Conservation (phyloP, 2,329 filamentous ascomycete genomes). For the Hypoxylon rubiginosum region DNA sequence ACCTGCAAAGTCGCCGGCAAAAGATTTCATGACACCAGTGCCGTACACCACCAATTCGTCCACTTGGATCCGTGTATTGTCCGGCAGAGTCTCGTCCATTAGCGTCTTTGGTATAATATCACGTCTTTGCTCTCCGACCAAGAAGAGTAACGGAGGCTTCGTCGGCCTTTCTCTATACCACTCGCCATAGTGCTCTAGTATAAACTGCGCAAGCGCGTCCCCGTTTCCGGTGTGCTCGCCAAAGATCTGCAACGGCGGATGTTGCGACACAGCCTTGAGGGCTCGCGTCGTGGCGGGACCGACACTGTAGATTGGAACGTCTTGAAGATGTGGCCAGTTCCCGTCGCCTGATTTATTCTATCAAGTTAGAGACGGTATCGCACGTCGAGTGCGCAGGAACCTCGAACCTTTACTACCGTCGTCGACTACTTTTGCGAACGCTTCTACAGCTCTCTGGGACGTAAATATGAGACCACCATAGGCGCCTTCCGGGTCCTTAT, state of each 20-base stretch:
- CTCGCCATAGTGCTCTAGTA: slow-evolving; percentile 79
- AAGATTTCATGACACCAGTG: slow-evolving; percentile 84
- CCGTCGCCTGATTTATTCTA: slow-evolving; percentile 41
- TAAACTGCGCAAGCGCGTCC: slow-evolving; percentile 81
- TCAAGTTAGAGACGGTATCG: slow-evolving; percentile 49
- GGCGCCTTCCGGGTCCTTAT: slow-evolving; percentile 51
- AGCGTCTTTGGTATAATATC: slow-evolving; percentile 91
- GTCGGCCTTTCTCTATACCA: slow-evolving; percentile 60
- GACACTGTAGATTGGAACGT: slow-evolving; percentile 79
- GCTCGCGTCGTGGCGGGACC: slow-evolving; percentile 85
- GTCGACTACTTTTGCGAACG: slow-evolving; percentile 74
- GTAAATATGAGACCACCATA: slow-evolving; percentile 89
- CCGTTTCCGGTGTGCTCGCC: slow-evolving; percentile 89
- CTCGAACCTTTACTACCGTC: slow-evolving; percentile 62
- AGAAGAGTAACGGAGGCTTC: slow-evolving; percentile 81
- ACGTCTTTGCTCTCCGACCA: slow-evolving; percentile 89
- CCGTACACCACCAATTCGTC: slow-evolving; percentile 89
- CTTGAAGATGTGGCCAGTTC: slow-evolving; percentile 66
- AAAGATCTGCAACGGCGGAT: slow-evolving; percentile 72
- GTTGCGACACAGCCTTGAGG: slow-evolving; percentile 68
- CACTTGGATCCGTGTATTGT: slow-evolving; percentile 71
- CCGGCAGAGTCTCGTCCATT: slow-evolving; percentile 67
- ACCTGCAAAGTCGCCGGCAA: slow-evolving; percentile 74
- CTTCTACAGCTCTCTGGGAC: slow-evolving; percentile 86
- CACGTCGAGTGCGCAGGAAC: slow-evolving; percentile 6